phyloP scores from a whole-genome alignment of 352 stramenopile species.

The Phytopythium montanum region DNA sequence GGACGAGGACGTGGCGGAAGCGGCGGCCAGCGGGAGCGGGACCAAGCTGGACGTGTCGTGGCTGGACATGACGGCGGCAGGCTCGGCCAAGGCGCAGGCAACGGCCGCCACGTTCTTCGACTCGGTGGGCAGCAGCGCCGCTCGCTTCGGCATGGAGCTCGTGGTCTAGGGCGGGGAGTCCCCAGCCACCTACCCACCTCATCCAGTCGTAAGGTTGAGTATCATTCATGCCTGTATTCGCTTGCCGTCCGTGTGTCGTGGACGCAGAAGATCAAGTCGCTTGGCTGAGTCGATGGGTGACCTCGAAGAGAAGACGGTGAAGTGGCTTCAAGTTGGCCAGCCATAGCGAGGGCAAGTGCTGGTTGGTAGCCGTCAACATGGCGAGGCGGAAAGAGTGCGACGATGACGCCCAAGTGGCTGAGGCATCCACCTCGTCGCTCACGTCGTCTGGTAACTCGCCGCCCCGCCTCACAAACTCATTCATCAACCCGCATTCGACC shows the following conservation, averaged over 20 bases:
- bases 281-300: too few species aligned
- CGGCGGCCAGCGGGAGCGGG: background rate
- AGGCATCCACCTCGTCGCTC: background rate
- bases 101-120: background rate
- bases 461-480: background rate
- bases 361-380: background rate
- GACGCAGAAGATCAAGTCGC: background rate
- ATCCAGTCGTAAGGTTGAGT: background rate
- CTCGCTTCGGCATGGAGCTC: conserved; percentile 1
- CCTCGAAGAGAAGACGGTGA: background rate
- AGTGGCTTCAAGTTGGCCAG: background rate
- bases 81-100: conserved; percentile 19
- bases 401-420: background rate
- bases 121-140: background rate
- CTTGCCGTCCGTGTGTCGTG: too few species aligned
- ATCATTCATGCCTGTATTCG: background rate
- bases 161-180: background rate
- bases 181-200: too few species aligned
- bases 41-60: conserved; percentile 25
- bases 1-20: conserved; percentile 15
- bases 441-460: background rate
- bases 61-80: conserved; percentile 24
- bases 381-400: background rate
- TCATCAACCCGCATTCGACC: background rate
- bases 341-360: background rate